Evolutionary conservation across 176 grass and related monocot genomes (phyloP).

Genomic region (Paspalum vaginatum): DNA sequence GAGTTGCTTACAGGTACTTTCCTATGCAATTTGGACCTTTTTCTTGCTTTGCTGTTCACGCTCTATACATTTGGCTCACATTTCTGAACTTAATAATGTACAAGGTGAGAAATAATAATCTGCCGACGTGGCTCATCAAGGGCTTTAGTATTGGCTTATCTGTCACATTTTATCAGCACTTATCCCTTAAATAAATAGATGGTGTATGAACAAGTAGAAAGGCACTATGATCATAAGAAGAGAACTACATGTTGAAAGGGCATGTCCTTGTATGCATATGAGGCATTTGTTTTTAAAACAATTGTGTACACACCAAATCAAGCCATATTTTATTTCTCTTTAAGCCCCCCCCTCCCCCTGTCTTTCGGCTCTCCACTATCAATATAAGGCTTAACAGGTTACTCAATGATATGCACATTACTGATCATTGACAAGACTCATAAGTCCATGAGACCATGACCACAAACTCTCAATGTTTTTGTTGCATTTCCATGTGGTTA

Average conservation of each 20-base stretch:
- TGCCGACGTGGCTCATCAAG: neutral
- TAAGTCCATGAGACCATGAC: too few species aligned
- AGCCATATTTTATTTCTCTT: neutral
- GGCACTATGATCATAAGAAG: neutral
- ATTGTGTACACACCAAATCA: neutral
- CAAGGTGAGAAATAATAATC: neutral
- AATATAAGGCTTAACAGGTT: neutral
- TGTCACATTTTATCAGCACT: neutral
- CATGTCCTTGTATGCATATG: neutral
- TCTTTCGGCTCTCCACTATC: neutral
- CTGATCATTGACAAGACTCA: neutral
- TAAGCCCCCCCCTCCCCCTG: neutral
- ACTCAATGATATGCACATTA: neutral
- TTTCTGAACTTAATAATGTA: neutral
- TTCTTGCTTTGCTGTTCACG: neutral
- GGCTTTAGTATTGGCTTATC: neutral
- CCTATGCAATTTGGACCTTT: neutral
- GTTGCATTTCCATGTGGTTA: slow-evolving; percentile 17
- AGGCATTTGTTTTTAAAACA: neutral
- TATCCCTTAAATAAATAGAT: neutral
- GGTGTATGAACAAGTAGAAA: neutral
- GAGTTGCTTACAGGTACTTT: slow-evolving; percentile 50
- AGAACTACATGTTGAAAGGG: neutral
- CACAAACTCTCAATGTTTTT: neutral
- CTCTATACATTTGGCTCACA: neutral